A percentile compares a stretch with the other conserved stretches of the same genome.
Conservation (phyloP, 495 filamentous ascomycete species). For the Penicillium diatomitis region DNA sequence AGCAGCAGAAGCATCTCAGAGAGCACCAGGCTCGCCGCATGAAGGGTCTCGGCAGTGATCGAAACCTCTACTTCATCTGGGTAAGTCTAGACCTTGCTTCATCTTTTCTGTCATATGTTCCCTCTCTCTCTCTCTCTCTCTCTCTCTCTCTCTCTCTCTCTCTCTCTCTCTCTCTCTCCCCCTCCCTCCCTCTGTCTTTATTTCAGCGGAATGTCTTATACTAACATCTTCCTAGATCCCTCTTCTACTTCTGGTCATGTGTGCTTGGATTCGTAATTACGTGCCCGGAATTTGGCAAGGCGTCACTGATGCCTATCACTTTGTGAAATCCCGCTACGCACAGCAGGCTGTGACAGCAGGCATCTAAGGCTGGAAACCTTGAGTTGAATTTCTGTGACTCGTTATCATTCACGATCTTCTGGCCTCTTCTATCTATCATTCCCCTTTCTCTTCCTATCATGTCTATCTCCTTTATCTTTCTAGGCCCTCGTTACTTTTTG, state of each 20-base stretch:
- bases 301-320: slow-evolving; percentile 35
- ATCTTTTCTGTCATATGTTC: background rate
- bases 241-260: slow-evolving; percentile 52
- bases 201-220: too few species aligned
- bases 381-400: slow-evolving; percentile 6
- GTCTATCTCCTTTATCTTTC: too few species aligned
- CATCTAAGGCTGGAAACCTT: slow-evolving; percentile 16
- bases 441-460: too few species aligned
- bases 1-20: slow-evolving; percentile 65
- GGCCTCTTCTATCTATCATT: background rate
- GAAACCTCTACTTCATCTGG: slow-evolving; percentile 81
- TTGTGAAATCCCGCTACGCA: slow-evolving; percentile 35
- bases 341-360: slow-evolving; percentile 32
- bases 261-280: slow-evolving; percentile 54
- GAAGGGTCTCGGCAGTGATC: slow-evolving; percentile 64
- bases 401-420: background rate
- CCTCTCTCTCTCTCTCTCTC: too few species aligned
- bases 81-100: slow-evolving; percentile 39
- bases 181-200: too few species aligned
- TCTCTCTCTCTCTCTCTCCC: too few species aligned
- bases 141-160: too few species aligned
- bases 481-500: too few species aligned
- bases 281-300: slow-evolving; percentile 45
- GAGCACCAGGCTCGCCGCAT: slow-evolving; percentile 65
- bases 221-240: slow-evolving; percentile 13